phyloP scores from a whole-genome alignment of 2,329 filamentous ascomycete species.

The Colletotrichum salicis region DNA sequence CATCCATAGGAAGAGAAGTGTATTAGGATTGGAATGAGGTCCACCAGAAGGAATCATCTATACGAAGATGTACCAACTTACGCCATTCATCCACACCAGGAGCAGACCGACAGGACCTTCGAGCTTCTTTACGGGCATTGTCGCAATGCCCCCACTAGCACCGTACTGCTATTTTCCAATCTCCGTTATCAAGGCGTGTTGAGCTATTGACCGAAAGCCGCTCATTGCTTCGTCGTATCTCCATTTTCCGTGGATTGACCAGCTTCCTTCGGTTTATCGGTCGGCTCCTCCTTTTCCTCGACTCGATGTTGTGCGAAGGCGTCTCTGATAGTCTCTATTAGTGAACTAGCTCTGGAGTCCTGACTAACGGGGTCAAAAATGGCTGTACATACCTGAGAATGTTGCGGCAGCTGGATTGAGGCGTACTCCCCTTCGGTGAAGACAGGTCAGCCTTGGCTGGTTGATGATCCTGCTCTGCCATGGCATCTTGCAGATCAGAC shows the following conservation, averaged over 20 bases:
- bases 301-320: not conserved
- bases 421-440: not conserved
- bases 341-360: not conserved
- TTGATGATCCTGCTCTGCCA: not conserved
- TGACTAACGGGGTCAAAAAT: no score
- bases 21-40: constrained; percentile 3
- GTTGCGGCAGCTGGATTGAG: not conserved
- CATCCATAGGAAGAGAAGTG: not conserved
- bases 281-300: not conserved
- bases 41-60: not conserved
- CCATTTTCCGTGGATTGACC: not conserved
- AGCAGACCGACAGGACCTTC: not conserved
- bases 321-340: not conserved
- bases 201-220: not conserved
- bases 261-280: not conserved
- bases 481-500: not conserved
- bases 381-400: not conserved
- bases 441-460: not conserved
- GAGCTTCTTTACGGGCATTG: not conserved
- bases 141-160: not conserved
- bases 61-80: not conserved
- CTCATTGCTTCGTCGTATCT: not conserved
- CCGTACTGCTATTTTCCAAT: not conserved
- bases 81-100: not conserved
- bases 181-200: not conserved